Evolutionary conservation across 2,329 filamentous ascomycete genomes (phyloP), one percentile per base, ranked within the genome.

Genomic region (Cordyceps cateniannulata): DNA sequence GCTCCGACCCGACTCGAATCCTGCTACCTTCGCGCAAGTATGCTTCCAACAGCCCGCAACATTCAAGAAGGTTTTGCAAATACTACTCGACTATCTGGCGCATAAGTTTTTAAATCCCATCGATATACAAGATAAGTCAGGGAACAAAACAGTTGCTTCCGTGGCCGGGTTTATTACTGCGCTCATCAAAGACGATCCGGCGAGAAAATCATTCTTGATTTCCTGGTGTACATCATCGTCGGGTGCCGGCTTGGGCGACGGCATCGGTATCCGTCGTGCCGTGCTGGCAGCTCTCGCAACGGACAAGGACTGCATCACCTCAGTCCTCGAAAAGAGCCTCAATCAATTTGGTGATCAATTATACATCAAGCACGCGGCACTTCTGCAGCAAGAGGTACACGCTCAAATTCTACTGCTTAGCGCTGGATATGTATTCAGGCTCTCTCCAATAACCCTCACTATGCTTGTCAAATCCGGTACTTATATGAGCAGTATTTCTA

Each of bases 361-460:
- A 12, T 96, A 92, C 68, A 91, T 98, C 66, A 89, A 85, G 62
- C 92, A 98, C 72, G 85, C 89, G 0, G 87, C 93, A 5, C 84
- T 89, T n/a, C 70, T 95, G 44, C 89, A 93, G 68, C 95, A 99
- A 80, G 91, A 98, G 81, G 91, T 86, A 27, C 88, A 93, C 69
- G 84, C 90, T 1, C 91, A 98, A 73, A 81, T 89, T 7, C 76
- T 97, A 3, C 83, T 96, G 0, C 78, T 98, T 3, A 80, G 84
- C 50, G 88, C 90, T 14, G 91, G 92, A 10, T 92, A 91, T 69
- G 77, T 96, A 1, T 81, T 89, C 63, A 83, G 89, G 50, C 74
- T 81, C 18, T 79, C 85, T 3, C 84, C 87, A 0, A 79, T 88
- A 66, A 86, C 87, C 63, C 73, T 97, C 1, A 81, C 82, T 3